These are phyloP conservation scores for Xylaria sp. DNA, from an alignment of 2,329 filamentous ascomycete species.

Conservation along the genomic window DNA sequence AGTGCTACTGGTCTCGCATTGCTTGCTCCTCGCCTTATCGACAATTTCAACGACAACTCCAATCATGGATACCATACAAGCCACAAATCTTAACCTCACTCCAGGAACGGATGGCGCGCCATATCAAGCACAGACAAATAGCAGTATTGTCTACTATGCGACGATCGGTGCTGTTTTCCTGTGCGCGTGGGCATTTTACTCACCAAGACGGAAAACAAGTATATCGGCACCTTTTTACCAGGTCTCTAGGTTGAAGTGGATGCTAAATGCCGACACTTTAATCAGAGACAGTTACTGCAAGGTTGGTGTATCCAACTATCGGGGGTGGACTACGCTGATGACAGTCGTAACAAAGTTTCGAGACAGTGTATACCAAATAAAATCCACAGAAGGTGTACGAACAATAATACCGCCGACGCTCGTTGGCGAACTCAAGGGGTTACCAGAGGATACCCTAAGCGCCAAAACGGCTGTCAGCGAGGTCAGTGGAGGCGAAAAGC, in stretches of 20 bases:
- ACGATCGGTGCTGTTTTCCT: conserved; percentile 52
- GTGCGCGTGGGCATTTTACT: conserved; percentile 53
- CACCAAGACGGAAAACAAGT: conserved; percentile 44
- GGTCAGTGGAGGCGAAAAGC: conserved; percentile 45
- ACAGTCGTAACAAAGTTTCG: conserved; percentile 52
- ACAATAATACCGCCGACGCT: conserved; percentile 58
- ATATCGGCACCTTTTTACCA: conserved; percentile 59
- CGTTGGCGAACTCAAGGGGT: conserved; percentile 57
- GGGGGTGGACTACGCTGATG: background rate
- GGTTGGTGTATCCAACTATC: conserved; percentile 45
- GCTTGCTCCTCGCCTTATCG: conserved; percentile 12
- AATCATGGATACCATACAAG: conserved; percentile 37
- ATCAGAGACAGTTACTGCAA: conserved; percentile 61
- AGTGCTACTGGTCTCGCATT: conserved; percentile 12
- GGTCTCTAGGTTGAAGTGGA: conserved; percentile 60
- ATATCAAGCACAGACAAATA: conserved; percentile 43
- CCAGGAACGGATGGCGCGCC: conserved; percentile 39
- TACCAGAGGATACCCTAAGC: conserved; percentile 61
- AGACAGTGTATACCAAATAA: conserved; percentile 61
- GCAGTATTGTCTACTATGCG: conserved; percentile 54
- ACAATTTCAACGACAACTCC: conserved; percentile 35
- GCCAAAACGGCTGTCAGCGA: conserved; percentile 60
- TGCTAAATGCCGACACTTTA: conserved; percentile 60
- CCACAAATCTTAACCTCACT: conserved; percentile 39
- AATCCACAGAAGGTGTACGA: conserved; percentile 61